Base-by-base conservation (phyloP, 139 green algal species). In the Chlamydomonas schloesseri region DNA sequence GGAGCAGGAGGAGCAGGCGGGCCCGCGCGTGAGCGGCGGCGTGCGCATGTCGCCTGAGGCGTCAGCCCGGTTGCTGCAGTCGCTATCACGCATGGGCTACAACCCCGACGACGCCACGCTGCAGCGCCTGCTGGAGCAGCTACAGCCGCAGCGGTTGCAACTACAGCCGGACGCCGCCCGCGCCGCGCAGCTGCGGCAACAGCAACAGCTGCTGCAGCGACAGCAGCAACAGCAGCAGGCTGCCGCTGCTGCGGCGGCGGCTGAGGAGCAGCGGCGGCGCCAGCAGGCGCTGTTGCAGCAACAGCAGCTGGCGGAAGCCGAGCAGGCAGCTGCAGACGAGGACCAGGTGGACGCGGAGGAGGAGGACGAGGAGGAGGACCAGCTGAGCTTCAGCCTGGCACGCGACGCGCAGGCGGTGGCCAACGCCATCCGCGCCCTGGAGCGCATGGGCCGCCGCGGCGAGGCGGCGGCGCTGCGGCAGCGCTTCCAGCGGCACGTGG, bases 121-220 rank as follows among this genome's bases (percentile, higher is more conserved):
- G 24, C 26, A 47, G 65, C 47, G 36, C 47, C 67, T 85, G n/a
- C 64, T 85, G 47, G 67, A 85, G 67, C 67, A 57, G 67, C 79
- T 85, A 21, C 79, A 85, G 79, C 79, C 79, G n/a, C 67, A 76
- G 79, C 78, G 64, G 29, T 42, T 84, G 78, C 78, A 75, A 46
- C 64, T 84, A 28, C 64, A 74, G 46, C 64, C 64, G 5, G 17
- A 4, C 26, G 60, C 23, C 23, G 60, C 60, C 13, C 14, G 1
- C 26, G 26, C 34, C 26, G 64, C 29, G 29, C 18, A 29, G 64
- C 18, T 29, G n/a, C 18, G 5, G 62, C 62, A 69, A 23, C 26
- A 31, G 62, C 62, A 33, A 33, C 18, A 26, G 67, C 31, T 50
- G 67, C 31, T n/a, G 69, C 31, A 24, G 69, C 58, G 9, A 60